Conservation (phyloP, 2,329 filamentous ascomycete genomes). For the Coniochaeta prunicola region DNA sequence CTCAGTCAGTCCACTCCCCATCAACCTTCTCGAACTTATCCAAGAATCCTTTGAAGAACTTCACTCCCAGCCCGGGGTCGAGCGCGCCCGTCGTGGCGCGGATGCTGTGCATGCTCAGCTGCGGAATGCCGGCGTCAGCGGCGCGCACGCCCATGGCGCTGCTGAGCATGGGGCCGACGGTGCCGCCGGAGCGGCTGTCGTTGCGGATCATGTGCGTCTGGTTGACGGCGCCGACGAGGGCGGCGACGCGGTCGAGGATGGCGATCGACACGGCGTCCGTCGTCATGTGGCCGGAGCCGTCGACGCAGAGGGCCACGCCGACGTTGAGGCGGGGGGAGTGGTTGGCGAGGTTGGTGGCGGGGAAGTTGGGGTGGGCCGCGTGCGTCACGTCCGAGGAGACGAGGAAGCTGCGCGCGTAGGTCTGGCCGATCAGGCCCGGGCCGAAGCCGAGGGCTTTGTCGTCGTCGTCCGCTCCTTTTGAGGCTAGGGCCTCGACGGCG, state of each 20-base stretch:
- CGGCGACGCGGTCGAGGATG: conserved; percentile 70
- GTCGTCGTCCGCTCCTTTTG: no score
- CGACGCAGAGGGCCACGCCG: conserved; percentile 71
- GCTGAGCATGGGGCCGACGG: conserved; percentile 87
- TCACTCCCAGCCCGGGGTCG: conserved; percentile 82
- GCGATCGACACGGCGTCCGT: conserved; percentile 83
- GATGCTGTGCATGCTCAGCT: conserved; percentile 91
- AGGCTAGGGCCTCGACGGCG: conserved; percentile 60
- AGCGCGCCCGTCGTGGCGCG: conserved; percentile 78
- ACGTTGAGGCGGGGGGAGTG: conserved; percentile 86
- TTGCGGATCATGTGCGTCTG: conserved; percentile 96
- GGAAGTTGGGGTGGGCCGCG: conserved; percentile 91
- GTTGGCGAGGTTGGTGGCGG: conserved; percentile 71
- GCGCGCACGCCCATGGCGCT: conserved; percentile 73
- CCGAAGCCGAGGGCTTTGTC: conserved; percentile 35
- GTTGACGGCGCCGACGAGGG: conserved; percentile 61
- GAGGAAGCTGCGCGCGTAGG: conserved; percentile 86
- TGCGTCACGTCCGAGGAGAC: conserved; percentile 91
- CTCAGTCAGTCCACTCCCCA: conserved; percentile 53
- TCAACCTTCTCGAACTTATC: conserved; percentile 83
- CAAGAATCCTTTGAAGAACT: conserved; percentile 84
- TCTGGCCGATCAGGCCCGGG: conserved; percentile 64
- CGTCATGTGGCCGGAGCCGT: conserved; percentile 93
- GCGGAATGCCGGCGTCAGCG: conserved; percentile 82
- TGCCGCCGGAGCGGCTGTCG: conserved; percentile 81